Evolutionary conservation across 2,329 filamentous ascomycete genomes (phyloP).

Genomic region (Meredithiella fracta): DNA sequence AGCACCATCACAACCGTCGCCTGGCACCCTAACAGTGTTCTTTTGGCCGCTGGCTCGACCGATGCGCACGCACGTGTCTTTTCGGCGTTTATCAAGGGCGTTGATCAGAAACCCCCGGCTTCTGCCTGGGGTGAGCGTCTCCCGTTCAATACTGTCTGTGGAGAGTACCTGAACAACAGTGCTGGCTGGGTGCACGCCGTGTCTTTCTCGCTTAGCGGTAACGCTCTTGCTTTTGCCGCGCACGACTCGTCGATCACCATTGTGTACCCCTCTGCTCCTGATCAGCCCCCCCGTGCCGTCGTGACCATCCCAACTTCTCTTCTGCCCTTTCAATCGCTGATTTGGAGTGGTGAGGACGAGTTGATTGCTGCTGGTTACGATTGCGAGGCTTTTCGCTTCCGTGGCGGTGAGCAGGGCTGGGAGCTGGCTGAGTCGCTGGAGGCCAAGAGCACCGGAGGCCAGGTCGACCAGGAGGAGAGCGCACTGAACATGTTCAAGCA

Average conservation of each 20-base stretch:
- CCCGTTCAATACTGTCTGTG: conserved; percentile 96
- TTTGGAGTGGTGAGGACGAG: conserved; percentile 84
- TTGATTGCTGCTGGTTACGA: conserved; percentile 91
- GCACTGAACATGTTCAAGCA: conserved; percentile 96
- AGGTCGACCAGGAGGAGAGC: conserved; percentile 63
- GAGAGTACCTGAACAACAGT: conserved; percentile 88
- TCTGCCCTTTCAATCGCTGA: conserved; percentile 77
- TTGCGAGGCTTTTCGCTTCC: conserved; percentile 78
- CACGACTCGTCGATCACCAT: conserved; percentile 96
- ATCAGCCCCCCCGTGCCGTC: conserved; percentile 80
- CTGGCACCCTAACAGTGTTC: conserved; percentile 95
- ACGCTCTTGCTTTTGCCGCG: conserved; percentile 83
- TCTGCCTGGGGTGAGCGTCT: conserved; percentile 87
- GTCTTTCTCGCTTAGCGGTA: conserved; percentile 78
- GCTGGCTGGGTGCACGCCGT: conserved; percentile 94
- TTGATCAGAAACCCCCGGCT: conserved; percentile 71
- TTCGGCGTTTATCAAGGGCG: conserved; percentile 89
- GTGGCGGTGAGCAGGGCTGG: conserved; percentile 67
- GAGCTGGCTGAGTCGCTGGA: conserved; percentile 68
- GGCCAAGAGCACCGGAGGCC: conserved; percentile 47
- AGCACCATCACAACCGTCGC: conserved; percentile 89
- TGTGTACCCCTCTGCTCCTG: conserved; percentile 81
- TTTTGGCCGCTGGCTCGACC: conserved; percentile 88
- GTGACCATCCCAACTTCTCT: conserved; percentile 79
- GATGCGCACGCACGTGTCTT: conserved; percentile 93